A percentile compares a stretch with the other conserved stretches of the same genome.
These are phyloP conservation scores for Ceratobasidium sp. DNA, from an alignment of 1,284 basidiomycete species.

Conservation along the genomic window DNA sequence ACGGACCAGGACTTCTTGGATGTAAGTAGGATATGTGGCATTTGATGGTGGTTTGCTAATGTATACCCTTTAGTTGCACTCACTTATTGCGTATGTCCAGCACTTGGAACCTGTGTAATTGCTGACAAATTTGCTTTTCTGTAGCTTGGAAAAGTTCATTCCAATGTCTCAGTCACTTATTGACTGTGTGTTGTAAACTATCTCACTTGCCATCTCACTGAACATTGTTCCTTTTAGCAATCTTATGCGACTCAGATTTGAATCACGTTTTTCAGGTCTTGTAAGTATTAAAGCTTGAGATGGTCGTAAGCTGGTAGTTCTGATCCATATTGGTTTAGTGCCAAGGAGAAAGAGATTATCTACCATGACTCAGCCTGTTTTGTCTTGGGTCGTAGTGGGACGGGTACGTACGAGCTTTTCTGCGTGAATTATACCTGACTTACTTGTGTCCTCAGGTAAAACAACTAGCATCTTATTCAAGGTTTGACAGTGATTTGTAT, in stretches of 20 bases:
- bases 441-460: constrained; percentile 38
- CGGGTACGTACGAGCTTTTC: constrained; percentile 51
- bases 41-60: too few species aligned
- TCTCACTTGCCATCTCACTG: too few species aligned
- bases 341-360: constrained; percentile 65
- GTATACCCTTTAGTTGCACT: constrained; percentile 59
- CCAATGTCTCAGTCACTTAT: constrained; percentile 64
- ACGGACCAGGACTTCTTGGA: constrained; percentile 55
- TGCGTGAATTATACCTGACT: not conserved
- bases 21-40: constrained; percentile 48
- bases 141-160: constrained; percentile 69
- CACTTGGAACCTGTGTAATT: too few species aligned
- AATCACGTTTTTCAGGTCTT: constrained; percentile 63
- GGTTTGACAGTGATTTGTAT: not conserved
- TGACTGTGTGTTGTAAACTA: constrained; percentile 53
- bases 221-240: constrained; percentile 50
- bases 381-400: constrained; percentile 74
- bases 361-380: constrained; percentile 67
- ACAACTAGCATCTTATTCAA: constrained; percentile 43
- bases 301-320: constrained; percentile 41
- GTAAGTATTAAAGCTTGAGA: constrained; percentile 49
- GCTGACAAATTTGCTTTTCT: too few species aligned
- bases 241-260: constrained; percentile 56
- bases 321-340: constrained; percentile 50
- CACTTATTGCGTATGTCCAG: constrained; percentile 60